Evolutionary conservation across 2,329 filamentous ascomycete species (phyloP).

Genomic region (Sporothrix euskadiensis): DNA sequence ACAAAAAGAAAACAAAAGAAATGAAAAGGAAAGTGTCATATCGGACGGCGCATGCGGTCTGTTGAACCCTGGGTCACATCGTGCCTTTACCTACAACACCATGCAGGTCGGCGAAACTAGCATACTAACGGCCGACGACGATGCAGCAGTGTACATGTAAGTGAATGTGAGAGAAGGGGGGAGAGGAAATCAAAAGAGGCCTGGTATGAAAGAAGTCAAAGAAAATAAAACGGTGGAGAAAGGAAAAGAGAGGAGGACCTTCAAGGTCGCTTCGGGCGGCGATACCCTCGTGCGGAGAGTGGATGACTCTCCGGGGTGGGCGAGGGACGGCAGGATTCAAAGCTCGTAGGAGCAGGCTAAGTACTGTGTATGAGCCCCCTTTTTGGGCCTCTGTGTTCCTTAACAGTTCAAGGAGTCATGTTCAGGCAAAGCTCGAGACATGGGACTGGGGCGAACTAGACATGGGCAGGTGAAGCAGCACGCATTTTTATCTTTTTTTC

Average conservation of each 20-base stretch:
- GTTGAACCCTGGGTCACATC: not conserved
- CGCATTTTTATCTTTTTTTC: not conserved
- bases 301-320: not conserved
- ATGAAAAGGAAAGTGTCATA: not conserved
- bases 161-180: not conserved
- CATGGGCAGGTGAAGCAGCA: not conserved
- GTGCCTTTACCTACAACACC: not conserved
- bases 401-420: not conserved
- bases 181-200: not conserved
- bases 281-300: not conserved
- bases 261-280: not conserved
- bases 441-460: not conserved
- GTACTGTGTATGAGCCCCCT: not conserved
- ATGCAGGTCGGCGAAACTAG: conserved; percentile 3
- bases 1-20: not conserved
- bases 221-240: not conserved
- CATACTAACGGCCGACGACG: not conserved
- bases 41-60: not conserved
- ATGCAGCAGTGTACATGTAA: not conserved
- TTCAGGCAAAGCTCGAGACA: not conserved
- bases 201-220: not conserved
- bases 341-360: not conserved
- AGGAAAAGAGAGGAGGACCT: not conserved
- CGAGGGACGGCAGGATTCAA: not conserved
- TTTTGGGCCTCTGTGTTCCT: not conserved